phyloP scores from a whole-genome alignment of 2,329 filamentous ascomycete species.

The Pleomassaria siparia region DNA sequence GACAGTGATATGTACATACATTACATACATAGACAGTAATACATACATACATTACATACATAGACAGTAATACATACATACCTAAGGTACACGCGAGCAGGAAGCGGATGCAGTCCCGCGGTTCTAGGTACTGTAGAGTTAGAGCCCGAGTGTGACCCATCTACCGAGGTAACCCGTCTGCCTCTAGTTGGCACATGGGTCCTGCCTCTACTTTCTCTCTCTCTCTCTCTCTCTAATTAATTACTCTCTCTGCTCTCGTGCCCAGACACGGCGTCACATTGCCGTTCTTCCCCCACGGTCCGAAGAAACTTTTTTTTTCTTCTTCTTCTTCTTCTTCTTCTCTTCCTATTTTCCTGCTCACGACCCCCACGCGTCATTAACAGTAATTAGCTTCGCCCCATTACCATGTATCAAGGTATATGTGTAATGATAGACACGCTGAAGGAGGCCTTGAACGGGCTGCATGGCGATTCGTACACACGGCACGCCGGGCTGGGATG shows the following conservation, averaged over 20 bases:
- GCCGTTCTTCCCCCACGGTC: slow-evolving; percentile 17
- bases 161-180: too few relatives aligned
- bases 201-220: too few relatives aligned
- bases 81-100: slow-evolving; percentile 1
- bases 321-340: too few relatives aligned
- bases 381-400: slow-evolving; percentile 3
- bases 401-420: background rate
- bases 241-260: background rate
- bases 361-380: slow-evolving; percentile 44
- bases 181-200: slow-evolving; percentile 9
- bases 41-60: too few relatives aligned
- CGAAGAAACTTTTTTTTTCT: slow-evolving; percentile 6
- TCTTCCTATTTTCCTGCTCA: too few relatives aligned
- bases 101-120: background rate
- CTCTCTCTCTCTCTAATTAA: too few relatives aligned
- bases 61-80: too few relatives aligned
- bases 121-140: too few relatives aligned
- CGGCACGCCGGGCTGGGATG: background rate
- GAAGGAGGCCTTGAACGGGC: background rate
- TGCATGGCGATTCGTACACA: background rate
- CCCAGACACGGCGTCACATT: slow-evolving; percentile 1
- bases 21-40: too few relatives aligned
- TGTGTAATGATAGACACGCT: background rate
- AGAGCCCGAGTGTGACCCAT: too few relatives aligned
- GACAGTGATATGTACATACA: too few relatives aligned